Conservation (phyloP, 1,284 basidiomycete genomes). For the Tilletia walkeri region DNA sequence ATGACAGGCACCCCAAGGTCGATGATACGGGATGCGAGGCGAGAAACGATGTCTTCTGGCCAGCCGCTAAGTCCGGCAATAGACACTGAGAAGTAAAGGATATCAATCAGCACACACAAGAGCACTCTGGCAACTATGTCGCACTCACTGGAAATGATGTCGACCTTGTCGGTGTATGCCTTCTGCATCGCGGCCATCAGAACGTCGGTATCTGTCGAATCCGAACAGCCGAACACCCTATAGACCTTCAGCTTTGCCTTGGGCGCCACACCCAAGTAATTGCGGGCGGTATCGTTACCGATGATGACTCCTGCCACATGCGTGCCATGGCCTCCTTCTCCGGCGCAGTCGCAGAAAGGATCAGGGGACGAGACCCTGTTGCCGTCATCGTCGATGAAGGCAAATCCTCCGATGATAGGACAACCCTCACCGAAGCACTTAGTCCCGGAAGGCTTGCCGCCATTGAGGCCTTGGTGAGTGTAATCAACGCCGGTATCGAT, state of each 20-base stretch:
- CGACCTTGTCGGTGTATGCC: constrained; percentile 50
- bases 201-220: constrained; percentile 50
- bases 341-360: constrained; percentile 56
- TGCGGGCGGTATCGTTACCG: constrained; percentile 59
- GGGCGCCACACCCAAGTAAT: constrained; percentile 41
- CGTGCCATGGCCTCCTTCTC: constrained; percentile 57
- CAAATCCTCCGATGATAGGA: constrained; percentile 34
- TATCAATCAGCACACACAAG: too few relatives aligned
- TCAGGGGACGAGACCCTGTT: constrained; percentile 54
- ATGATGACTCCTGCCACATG: constrained; percentile 69
- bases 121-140: too few relatives aligned
- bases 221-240: constrained; percentile 57
- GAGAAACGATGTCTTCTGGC: constrained; percentile 25
- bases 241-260: constrained; percentile 52
- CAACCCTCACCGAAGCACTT: constrained; percentile 39
- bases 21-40: constrained; percentile 29
- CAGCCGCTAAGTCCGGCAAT: constrained; percentile 60
- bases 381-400: constrained; percentile 53
- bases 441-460: constrained; percentile 56
- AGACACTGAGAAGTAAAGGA: constrained; percentile 56
- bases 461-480: constrained; percentile 63
- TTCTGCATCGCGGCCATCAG: constrained; percentile 54
- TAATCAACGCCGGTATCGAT: constrained; percentile 63
- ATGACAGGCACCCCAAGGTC: constrained; percentile 32
- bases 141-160: constrained; percentile 62